Conservation (phyloP, 768 basidiomycete species). For the Collybia sordida region DNA sequence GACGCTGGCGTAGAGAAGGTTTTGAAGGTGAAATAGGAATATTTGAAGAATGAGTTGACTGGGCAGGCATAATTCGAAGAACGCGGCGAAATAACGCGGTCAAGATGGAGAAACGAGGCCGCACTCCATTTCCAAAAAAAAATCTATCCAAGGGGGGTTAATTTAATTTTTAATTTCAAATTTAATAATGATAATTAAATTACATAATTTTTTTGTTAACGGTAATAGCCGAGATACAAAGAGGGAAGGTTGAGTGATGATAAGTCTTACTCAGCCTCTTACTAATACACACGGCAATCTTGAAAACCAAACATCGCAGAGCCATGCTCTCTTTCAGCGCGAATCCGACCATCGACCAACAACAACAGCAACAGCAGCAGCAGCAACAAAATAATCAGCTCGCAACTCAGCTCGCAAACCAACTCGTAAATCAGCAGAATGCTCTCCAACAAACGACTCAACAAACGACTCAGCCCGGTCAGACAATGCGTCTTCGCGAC, state of each 20-base stretch:
- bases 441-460: constrained; percentile 16
- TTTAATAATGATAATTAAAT: no score
- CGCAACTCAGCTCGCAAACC: constrained; percentile 21
- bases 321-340: constrained; percentile 37
- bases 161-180: no score
- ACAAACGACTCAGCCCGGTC: constrained; percentile 3
- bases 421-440: constrained; percentile 27
- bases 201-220: neutral
- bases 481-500: constrained; percentile 62
- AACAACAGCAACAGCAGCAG: constrained; percentile 21
- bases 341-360: constrained; percentile 6
- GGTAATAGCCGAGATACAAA: constrained; percentile 15
- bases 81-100: neutral
- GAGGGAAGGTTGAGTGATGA: constrained; percentile 6
- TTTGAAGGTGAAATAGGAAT: constrained; percentile 13
- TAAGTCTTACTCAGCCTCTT: constrained; percentile 43
- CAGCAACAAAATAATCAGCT: constrained; percentile 14
- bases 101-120: constrained; percentile 9
- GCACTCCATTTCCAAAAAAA: no score
- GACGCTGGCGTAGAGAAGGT: constrained; percentile 31
- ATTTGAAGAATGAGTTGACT: constrained; percentile 10
- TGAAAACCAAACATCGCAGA: constrained; percentile 15
- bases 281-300: constrained; percentile 41
- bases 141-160: no score
- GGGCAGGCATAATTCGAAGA: constrained; percentile 5